Conservation (phyloP, 2,329 filamentous ascomycete genomes). For the Pseudogymnoascus sp. region DNA sequence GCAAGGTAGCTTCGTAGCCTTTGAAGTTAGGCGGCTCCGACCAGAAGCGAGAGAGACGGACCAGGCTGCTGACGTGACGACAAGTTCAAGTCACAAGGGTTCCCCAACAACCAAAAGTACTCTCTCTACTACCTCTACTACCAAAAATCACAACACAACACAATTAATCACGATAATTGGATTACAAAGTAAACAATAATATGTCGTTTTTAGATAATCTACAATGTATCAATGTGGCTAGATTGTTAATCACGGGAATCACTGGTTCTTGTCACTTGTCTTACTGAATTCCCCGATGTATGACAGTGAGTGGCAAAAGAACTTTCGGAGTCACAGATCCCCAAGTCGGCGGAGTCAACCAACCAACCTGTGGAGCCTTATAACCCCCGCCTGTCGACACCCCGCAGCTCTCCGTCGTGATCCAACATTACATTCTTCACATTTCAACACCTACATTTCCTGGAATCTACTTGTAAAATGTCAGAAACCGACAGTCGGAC, state of each 20-base stretch:
- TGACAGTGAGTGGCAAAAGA: slow-evolving; percentile 1
- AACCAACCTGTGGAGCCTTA: background rate
- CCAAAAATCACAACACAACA: background rate
- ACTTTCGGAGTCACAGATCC: background rate
- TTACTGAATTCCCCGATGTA: background rate
- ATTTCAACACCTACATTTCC: slow-evolving; percentile 4
- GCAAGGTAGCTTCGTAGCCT: slow-evolving; percentile 8
- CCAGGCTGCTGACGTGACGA: slow-evolving; percentile 8
- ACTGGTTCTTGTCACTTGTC: background rate
- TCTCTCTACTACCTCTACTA: background rate
- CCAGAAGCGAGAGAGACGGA: slow-evolving; percentile 4
- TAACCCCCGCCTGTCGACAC: background rate
- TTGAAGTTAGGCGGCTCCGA: slow-evolving; percentile 8
- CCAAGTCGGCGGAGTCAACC: background rate
- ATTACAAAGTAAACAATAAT: background rate
- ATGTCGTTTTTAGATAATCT: background rate
- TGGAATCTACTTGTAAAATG: background rate
- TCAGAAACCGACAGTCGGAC: background rate
- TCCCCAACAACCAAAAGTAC: background rate
- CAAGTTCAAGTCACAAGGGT: background rate
- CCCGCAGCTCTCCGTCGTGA: background rate
- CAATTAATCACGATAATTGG: background rate
- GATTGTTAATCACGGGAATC: background rate
- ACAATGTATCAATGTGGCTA: background rate
- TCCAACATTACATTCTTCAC: slow-evolving; percentile 1